Evolutionary conservation across 2,329 filamentous ascomycete species (phyloP).

Genomic region (Plenodomus tracheiphilus): DNA sequence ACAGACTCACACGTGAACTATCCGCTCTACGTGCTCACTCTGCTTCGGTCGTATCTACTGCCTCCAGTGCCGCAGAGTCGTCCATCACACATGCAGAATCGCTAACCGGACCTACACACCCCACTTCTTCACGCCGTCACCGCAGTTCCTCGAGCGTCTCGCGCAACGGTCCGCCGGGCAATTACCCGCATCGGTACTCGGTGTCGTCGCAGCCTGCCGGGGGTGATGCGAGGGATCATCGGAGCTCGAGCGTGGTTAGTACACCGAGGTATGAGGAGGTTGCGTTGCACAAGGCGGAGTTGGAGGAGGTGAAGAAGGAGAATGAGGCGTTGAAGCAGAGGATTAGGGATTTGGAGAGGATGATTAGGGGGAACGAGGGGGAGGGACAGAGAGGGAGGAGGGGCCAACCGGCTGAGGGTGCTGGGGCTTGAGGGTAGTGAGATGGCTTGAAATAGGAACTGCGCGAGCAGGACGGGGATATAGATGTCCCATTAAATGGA

Average conservation of each 20-base stretch:
- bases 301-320: conserved; percentile 55
- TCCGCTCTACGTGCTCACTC: conserved; percentile 75
- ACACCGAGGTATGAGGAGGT: conserved; percentile 49
- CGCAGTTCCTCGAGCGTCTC: conserved; percentile 60
- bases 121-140: conserved; percentile 59
- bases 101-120: conserved; percentile 54
- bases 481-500: no score
- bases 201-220: conserved; percentile 35
- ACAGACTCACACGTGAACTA: conserved; percentile 88
- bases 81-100: conserved; percentile 47
- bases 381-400: conserved; percentile 39
- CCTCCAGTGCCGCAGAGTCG: conserved; percentile 50
- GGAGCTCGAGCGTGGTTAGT: conserved; percentile 41
- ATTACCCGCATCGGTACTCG: conserved; percentile 37
- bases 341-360: conserved; percentile 52
- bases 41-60: conserved; percentile 63
- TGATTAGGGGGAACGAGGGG: conserved; percentile 32
- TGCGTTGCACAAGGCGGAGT: conserved; percentile 49
- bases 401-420: conserved; percentile 17
- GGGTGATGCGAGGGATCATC: conserved; percentile 28
- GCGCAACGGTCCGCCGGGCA: conserved; percentile 26
- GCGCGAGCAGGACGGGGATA: no score
- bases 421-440: background rate
- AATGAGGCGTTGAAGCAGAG: conserved; percentile 53
- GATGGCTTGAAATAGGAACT: background rate